Evolutionary conservation across 1,139 yeast genomes (phyloP).

Genomic region (Geotrichum siamense): DNA sequence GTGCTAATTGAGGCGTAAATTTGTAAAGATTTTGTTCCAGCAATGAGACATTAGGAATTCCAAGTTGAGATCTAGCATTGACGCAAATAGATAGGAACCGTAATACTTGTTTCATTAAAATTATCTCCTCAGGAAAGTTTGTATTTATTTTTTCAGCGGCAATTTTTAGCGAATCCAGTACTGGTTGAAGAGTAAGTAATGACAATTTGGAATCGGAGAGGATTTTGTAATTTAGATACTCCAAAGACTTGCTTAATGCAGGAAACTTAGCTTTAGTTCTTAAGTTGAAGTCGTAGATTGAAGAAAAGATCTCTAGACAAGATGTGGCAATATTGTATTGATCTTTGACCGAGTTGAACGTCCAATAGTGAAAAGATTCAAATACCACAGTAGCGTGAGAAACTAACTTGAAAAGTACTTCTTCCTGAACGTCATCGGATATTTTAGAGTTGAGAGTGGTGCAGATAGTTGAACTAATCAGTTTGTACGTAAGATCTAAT

Average conservation of each 20-base stretch:
- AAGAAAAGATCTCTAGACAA: slow-evolving; percentile 50
- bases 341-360: slow-evolving; percentile 50
- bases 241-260: neutral
- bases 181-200: slow-evolving; percentile 51
- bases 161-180: slow-evolving; percentile 46
- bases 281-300: slow-evolving; percentile 41
- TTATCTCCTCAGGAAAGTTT: slow-evolving; percentile 31
- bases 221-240: neutral
- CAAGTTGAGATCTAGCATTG: slow-evolving; percentile 48
- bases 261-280: neutral
- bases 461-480: slow-evolving; percentile 50
- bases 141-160: slow-evolving; percentile 38
- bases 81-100: slow-evolving; percentile 43
- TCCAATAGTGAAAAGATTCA: slow-evolving; percentile 70
- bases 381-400: slow-evolving; percentile 57
- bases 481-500: slow-evolving; percentile 46
- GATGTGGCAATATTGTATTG: slow-evolving; percentile 56
- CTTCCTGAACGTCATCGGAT: slow-evolving; percentile 44
- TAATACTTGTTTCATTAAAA: slow-evolving; percentile 35
- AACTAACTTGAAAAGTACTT: slow-evolving; percentile 50
- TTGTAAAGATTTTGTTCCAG: slow-evolving; percentile 57
- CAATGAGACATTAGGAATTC: slow-evolving; percentile 46
- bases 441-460: slow-evolving; percentile 31
- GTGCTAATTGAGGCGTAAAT: slow-evolving; percentile 50
- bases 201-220: slow-evolving; percentile 43